Percentiles rank a stretch among this genome's conserved stretches.
phyloP scores from a whole-genome alignment of 2,329 filamentous ascomycete genomes.

The Chaetomium olivaceum region DNA sequence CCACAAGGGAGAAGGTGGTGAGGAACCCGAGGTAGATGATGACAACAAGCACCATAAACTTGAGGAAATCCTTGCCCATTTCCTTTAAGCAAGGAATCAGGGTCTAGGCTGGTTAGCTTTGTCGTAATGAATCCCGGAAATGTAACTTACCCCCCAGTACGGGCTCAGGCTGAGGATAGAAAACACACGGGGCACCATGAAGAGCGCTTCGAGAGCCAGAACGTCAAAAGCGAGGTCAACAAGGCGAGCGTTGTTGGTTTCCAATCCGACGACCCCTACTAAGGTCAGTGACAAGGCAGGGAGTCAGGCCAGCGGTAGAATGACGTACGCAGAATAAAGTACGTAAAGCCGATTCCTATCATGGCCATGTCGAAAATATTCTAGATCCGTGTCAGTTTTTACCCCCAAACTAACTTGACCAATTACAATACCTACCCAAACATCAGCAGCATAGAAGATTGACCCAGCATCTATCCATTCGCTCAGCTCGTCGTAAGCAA shows the following conservation, averaged over 20 bases:
- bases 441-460: conserved; percentile 79
- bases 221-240: conserved; percentile 84
- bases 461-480: conserved; percentile 85
- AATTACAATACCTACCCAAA: conserved; percentile 72
- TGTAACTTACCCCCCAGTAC: conserved; percentile 67
- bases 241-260: conserved; percentile 59
- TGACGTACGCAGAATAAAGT: conserved; percentile 70
- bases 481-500: conserved; percentile 83
- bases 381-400: conserved; percentile 53
- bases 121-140: no score
- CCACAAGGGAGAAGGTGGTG: conserved; percentile 79
- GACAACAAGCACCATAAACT: conserved; percentile 72
- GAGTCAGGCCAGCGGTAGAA: neutral
- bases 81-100: conserved; percentile 88
- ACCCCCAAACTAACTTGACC: conserved; percentile 60
- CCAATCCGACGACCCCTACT: conserved; percentile 66
- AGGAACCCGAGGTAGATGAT: conserved; percentile 86
- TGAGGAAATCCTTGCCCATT: conserved; percentile 91
- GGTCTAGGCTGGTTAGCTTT: conserved; percentile 44
- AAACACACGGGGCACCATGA: conserved; percentile 86
- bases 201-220: conserved; percentile 82
- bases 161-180: conserved; percentile 83
- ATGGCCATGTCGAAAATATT: conserved; percentile 77
- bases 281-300: conserved; percentile 25
- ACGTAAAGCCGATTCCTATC: conserved; percentile 71